Evolutionary conservation across 164 flowering plant species (phyloP), one percentile per base, ranked within the genome.

Genomic region (Annona cherimola): DNA sequence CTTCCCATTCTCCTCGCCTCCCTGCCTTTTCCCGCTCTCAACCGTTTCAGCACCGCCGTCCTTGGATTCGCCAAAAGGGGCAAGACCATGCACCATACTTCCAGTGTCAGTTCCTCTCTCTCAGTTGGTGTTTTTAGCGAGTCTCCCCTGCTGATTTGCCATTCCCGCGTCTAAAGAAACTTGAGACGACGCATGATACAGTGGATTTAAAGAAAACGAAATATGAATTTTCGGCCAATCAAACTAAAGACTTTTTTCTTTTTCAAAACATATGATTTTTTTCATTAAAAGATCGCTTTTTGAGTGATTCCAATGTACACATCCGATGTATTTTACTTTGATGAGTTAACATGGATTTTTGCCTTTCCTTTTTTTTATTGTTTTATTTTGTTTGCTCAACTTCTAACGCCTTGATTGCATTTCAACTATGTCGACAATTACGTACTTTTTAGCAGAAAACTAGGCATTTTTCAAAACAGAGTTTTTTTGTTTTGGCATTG

Each of bases 31-130:
- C 14, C 57, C 35, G 40, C 42, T 44, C 42, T 70, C 50, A 64
- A 64, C 41, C 46, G 45, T 44, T 62, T 70, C 73, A 50, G 35
- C 40, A 14, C 18, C 2, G 43, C 41, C 18, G 50, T 70, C 7
- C 55, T 70, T 7, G 66, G 73, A 9, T 70, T 70, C 42, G 67
- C 73, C 5, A 45, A 61, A 63, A 43, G 73, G 73, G 73, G 73
- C 6, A 70, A 70, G 66, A 70, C 35, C 54, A 44, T 44, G 43
- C 39, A 61, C 2, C 26, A 40, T 3, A 7, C 57, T 19, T 26
- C 65, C 3, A 61, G 65, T 5, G 4, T 12, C 39, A 4, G 26
- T 12, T 11, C 5, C 64, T 14, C 35, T 59, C 7, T 39, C 41
- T 60, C 44, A 14, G 4, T 40, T 35, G 40, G 5, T 60, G n/a